Evolutionary conservation across 345 rosid genomes (phyloP), one percentile per base, ranked within the genome.

Genomic region (Excoecaria agallocha): DNA sequence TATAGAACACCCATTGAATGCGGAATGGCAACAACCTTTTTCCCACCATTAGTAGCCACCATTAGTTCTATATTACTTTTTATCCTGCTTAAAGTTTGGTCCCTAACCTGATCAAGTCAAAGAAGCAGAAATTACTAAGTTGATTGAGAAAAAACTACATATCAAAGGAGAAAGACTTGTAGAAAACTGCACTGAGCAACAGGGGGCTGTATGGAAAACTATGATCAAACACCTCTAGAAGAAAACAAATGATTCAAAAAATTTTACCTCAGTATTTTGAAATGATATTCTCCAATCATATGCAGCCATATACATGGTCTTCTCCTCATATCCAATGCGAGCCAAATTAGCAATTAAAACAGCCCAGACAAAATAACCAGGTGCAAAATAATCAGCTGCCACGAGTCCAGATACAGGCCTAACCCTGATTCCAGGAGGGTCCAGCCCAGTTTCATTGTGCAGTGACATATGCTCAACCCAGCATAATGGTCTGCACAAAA

Each of bases 371-470:
- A 89, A 89, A 82, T 89, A 89, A 46, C 94, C 91, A 0, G 90
- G 83, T 38, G 94, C 94, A 82, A 89, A 87, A 76, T 89, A 89
- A 80, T 89, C 94, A 52, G 94, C 94, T n/a, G 91, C 94, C 52
- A 89, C 91, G 64, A 89, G 86, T 82, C 91, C 94, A 46, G 91
- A 84, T 7, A 89, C 91, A 41, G 94, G 89, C 69, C 94, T 81
- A 74, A 89, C 83, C 79, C 91, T 86, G 66, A 89, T 78, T 39
- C 94, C 90, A 30, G 85, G 76, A 77, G 85, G 88, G 77, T 89
- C 94, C 50, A 89, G 65, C 65, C 94, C 94, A 59, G 87, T 84
- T 80, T 87, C 90, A 79, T 87, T 89, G 79, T 89, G 89, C 49
- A 89, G 86, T 39, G 94, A 89, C 88, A 89, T 75, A 80, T 89